These are phyloP conservation scores for Dittrichia graveolens DNA, from an alignment of 129 eudicot species.

Conservation along the genomic window DNA sequence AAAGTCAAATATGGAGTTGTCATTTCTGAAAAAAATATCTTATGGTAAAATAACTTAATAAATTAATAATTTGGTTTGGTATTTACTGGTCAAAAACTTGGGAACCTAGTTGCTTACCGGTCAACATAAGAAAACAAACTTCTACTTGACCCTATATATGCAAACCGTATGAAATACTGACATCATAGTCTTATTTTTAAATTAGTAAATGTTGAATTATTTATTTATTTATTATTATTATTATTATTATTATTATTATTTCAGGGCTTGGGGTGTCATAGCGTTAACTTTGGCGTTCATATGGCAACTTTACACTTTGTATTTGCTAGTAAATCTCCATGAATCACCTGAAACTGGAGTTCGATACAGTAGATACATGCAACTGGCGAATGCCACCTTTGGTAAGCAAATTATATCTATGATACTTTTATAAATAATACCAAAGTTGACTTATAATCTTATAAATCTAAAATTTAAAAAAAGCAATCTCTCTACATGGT, in stretches of 20 bases:
- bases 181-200: not conserved
- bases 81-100: no score
- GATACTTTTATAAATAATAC: no score
- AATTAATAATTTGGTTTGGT: no score
- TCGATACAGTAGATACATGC: conserved; percentile 87
- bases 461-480: not conserved
- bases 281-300: conserved; percentile 63
- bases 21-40: no score
- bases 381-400: conserved; percentile 64
- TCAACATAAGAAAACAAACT: no score
- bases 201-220: no score
- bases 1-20: no score
- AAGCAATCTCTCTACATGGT: no score
- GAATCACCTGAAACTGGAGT: conserved; percentile 65
- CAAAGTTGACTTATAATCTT: not conserved
- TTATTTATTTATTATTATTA: not conserved
- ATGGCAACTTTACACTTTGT: conserved; percentile 94
- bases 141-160: no score
- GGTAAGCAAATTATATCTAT: conserved; percentile 47
- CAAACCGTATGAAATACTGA: not conserved
- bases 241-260: not conserved
- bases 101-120: no score
- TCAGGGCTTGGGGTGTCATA: conserved; percentile 78
- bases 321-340: conserved; percentile 78
- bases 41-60: no score